Percentiles rank a stretch among this genome's conserved stretches.
These are phyloP conservation scores for Penicillium coffeae DNA, from an alignment of 495 filamentous ascomycete genomes.

Conservation along the genomic window DNA sequence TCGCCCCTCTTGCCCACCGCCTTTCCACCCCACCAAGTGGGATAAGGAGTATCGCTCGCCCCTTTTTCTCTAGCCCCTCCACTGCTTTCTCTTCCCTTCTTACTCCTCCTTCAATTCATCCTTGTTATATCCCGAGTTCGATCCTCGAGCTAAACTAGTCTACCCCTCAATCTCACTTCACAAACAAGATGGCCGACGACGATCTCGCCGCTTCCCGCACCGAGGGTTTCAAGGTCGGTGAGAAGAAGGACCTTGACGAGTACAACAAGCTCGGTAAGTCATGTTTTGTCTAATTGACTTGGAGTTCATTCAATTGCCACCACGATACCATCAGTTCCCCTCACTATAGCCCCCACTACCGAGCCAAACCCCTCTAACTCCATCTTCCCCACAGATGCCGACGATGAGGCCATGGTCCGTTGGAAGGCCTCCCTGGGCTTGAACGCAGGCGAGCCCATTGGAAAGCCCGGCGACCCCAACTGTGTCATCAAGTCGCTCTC, in stretches of 20 bases:
- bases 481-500: conserved; percentile 89
- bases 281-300: not conserved
- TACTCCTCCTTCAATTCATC: not conserved
- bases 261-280: conserved; percentile 85
- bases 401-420: conserved; percentile 90
- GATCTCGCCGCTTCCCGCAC: conserved; percentile 83
- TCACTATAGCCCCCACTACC: conserved; percentile 1
- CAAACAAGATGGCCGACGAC: conserved; percentile 67
- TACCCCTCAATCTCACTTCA: conserved; percentile 1
- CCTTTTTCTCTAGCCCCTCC: conserved; percentile 3
- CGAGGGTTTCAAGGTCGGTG: conserved; percentile 93
- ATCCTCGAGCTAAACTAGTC: not conserved
- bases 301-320: not conserved
- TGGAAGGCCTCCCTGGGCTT: conserved; percentile 97
- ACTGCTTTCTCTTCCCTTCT: not conserved
- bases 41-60: conserved; percentile 5
- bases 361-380: conserved; percentile 7
- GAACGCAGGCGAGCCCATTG: conserved; percentile 57
- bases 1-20: conserved; percentile 43
- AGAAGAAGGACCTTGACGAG: conserved; percentile 95
- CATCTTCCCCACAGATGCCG: conserved; percentile 40
- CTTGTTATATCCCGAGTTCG: conserved; percentile 1
- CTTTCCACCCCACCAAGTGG: conserved; percentile 41
- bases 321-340: not conserved
- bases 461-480: conserved; percentile 70